phyloP scores from a whole-genome alignment of 345 rosid species.

The Tarenaya hassleriana region DNA sequence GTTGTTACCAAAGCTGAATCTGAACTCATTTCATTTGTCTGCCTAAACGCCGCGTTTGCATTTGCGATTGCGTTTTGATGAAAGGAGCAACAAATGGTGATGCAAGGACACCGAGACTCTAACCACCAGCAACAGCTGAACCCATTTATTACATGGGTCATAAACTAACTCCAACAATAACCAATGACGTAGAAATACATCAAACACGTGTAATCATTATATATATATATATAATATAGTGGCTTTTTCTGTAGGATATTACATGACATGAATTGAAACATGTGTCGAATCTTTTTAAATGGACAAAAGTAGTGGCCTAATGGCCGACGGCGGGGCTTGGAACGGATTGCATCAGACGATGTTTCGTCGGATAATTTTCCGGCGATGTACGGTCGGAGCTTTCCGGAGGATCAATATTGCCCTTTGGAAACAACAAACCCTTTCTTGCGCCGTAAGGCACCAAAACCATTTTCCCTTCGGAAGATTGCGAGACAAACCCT shows the following conservation, averaged over 20 bases:
- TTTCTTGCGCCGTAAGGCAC: constrained; percentile 23
- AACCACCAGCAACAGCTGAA: constrained; percentile 75
- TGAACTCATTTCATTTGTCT: too few species aligned
- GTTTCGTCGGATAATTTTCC: constrained; percentile 21
- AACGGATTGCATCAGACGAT: constrained; percentile 31
- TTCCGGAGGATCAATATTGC: constrained; percentile 22
- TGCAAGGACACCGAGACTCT: constrained; percentile 92
- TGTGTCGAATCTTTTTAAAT: too few species aligned
- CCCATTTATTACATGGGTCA: too few species aligned
- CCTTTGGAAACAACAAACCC: constrained; percentile 30
- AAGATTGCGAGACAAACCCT: constrained; percentile 19
- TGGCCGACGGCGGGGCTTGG: constrained; percentile 57
- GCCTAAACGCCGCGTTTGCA: too few species aligned
- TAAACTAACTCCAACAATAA: too few species aligned
- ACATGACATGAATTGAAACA: too few species aligned
- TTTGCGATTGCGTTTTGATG: too few species aligned
- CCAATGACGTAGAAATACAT: too few species aligned
- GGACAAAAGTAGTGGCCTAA: constrained; percentile 14
- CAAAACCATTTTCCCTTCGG: constrained; percentile 20
- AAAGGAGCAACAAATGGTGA: constrained; percentile 98
- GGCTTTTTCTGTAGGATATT: too few species aligned
- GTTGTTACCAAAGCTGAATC: too few species aligned
- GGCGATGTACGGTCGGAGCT: constrained; percentile 10
- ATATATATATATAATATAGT: too few species aligned
- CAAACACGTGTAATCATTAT: too few species aligned